Base-by-base conservation (phyloP, 148 eudicot genomes). In the Fagopyrum esculentum region DNA sequence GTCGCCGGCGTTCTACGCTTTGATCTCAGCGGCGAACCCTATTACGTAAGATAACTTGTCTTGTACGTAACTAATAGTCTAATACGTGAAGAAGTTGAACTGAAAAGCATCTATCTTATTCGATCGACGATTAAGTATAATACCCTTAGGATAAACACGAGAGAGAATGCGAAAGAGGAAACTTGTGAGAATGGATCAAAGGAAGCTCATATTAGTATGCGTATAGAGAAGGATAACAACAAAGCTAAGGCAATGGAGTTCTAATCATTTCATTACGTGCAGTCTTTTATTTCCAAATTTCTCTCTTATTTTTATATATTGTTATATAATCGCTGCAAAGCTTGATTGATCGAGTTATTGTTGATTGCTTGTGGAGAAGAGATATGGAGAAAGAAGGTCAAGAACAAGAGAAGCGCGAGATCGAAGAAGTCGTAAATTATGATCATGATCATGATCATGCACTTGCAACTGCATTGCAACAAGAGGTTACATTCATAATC, bases 1-100 rank as follows among this genome's bases (percentile, higher is more conserved):
- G 77, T 89, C 91, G 93, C 91, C 93, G 8, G 91, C 93, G 1
- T 79, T 89, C 40, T 89, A 89, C 63, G 93, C 88, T 75, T 89
- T 71, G 40, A 35, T 35, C 3, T 35, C 40, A 1, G 40, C 40
- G 40, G 40, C 40, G 40, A 35, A 35, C 40, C 40, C 40, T 35
- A 0, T 35, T 35, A 35, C 40, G 40, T 35, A 35, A 35, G 40
- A 35, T 35, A 35, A 35, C 40, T 35, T 35, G 40, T 35, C 40
- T 35, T 35, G 40, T 35, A 35, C 40, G 40, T 35, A 35, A 35
- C 40, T 35, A 35, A 35, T 35, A 1, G 40, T 35, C 40, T 35
- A 35, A 35, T 35, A 35, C 40, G 40, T 35, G 40, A 35, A 35
- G 40, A 35, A 35, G 1, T 35, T 35, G 1, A 35, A 35, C 40